Conservation (phyloP, 2,329 filamentous ascomycete species). For the Penicillium rolfsii region DNA sequence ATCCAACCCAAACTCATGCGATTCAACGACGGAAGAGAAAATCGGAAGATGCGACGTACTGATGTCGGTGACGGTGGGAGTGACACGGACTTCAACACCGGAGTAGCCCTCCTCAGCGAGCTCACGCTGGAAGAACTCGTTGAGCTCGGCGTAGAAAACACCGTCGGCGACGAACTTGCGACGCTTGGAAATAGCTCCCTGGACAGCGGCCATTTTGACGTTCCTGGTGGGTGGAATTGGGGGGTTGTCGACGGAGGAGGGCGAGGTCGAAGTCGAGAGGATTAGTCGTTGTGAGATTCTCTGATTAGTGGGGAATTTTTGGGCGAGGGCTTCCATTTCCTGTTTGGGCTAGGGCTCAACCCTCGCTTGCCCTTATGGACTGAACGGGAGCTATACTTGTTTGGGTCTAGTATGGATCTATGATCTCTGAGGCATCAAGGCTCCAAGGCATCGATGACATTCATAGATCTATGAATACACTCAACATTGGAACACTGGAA, state of each 20-base stretch:
- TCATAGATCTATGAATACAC: not conserved
- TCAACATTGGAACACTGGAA: not conserved
- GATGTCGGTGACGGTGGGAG: constrained; percentile 99
- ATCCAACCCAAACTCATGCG: constrained; percentile 15
- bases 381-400: constrained; percentile 26
- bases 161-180: constrained; percentile 89
- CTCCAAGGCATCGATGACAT: constrained; percentile 8
- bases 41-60: constrained; percentile 55
- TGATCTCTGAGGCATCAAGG: constrained; percentile 14
- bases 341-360: constrained; percentile 46
- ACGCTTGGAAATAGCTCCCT: constrained; percentile 58
- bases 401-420: constrained; percentile 20
- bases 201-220: constrained; percentile 55
- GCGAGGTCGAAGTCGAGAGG: constrained; percentile 38
- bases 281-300: constrained; percentile 38
- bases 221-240: constrained; percentile 39
- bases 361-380: constrained; percentile 38
- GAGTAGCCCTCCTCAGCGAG: constrained; percentile 99
- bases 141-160: constrained; percentile 99
- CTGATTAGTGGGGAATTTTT: constrained; percentile 47
- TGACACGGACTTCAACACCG: constrained; percentile 99
- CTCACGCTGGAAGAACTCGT: constrained; percentile 99
- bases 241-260: constrained; percentile 41
- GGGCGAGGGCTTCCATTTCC: constrained; percentile 37
- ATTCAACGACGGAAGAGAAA: constrained; percentile 23